Percentiles rank a stretch among this genome's conserved stretches.
phyloP scores from a whole-genome alignment of 202 grass and related monocot genomes.

The Cymbopogon flexuosus region DNA sequence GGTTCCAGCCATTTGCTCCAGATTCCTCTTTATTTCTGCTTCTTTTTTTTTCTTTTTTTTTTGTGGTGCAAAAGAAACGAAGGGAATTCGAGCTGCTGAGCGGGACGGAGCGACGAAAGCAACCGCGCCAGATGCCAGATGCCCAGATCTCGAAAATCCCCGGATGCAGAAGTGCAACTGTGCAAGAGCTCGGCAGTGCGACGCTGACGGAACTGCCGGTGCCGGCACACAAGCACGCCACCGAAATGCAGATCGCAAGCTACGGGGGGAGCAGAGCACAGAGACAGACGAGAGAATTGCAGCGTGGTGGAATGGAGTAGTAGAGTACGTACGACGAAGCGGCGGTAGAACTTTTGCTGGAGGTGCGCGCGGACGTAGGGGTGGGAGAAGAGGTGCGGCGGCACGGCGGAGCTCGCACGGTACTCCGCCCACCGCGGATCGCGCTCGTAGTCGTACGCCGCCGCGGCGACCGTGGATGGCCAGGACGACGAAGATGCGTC shows the following conservation, averaged over 20 bases:
- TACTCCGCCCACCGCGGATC: slow-evolving; percentile 50
- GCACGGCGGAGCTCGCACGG: slow-evolving; percentile 49
- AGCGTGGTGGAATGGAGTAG: not conserved
- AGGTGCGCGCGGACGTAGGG: slow-evolving; percentile 45
- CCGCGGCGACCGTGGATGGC: slow-evolving; percentile 20
- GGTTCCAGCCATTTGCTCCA: not conserved
- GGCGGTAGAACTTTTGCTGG: slow-evolving; percentile 66
- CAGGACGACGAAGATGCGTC: slow-evolving; percentile 5
- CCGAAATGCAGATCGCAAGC: not conserved
- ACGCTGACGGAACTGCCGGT: not conserved
- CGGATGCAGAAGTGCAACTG: not conserved
- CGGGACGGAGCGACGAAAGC: slow-evolving; percentile 20
- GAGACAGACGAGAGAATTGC: not conserved
- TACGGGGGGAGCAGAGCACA: not conserved
- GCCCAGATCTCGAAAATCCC: slow-evolving; percentile 27
- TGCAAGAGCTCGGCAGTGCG: not conserved
- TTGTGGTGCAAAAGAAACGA: slow-evolving; percentile 9
- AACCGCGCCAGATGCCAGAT: slow-evolving; percentile 35
- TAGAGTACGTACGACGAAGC: slow-evolving; percentile 39
- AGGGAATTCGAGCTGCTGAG: not conserved
- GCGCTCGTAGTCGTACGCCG: slow-evolving; percentile 54
- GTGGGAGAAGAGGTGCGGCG: slow-evolving; percentile 41
- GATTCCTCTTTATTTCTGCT: not conserved
- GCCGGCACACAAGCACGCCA: not conserved
- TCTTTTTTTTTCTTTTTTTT: slow-evolving; percentile 1